Base-by-base conservation (phyloP, 139 green algal genomes). In the Monoraphidium neglectum region DNA sequence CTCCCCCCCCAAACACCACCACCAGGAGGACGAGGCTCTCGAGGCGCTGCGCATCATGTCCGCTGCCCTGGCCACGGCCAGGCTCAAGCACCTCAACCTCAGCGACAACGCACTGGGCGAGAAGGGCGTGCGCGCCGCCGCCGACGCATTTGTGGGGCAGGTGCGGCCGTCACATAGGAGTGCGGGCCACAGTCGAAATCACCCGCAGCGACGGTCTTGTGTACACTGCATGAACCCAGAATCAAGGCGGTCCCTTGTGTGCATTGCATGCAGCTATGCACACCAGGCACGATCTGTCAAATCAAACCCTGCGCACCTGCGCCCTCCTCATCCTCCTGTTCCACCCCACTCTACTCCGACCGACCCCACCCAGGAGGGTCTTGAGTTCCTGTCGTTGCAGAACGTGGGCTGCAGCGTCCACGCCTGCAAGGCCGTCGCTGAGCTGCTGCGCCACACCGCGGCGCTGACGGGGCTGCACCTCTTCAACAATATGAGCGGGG, bases 401-500 rank as follows among this genome's bases (percentile, higher is more conserved):
- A 98, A 98, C 77, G 88, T 97, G 59, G 94, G 94, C 49, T 94
- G 88, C 79, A 97, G 90, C 37, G 90, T 95, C 40, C 80, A 94
- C 64, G 94, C 92, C 46, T 98, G 94, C 87, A 77, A 66, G 13
- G 93, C 94, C 0, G 67, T 97, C 23, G 78, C 83, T 26, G 92
- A 97, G 78, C 91, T 98, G 64, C 56, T 96, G 46, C 49, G 32
- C 10, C 36, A 82, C 61, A 49, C 43, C 0, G 46, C 23, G 2
- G 40, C 64, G 38, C 88, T 97, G 24, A 76, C 51, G 32, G 70
- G 70, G 38, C 77, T 98, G 59, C 91, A 96, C 77, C 85, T 99
- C 26, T 94, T 90, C 87, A 99, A 99, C 90, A 99, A 99, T 89
- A 98, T 98, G 94, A 95, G 74, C 54, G 93, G 87, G 30, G 85